Conservation (phyloP, 1,284 basidiomycete species). For the Trichosporon faecale region DNA sequence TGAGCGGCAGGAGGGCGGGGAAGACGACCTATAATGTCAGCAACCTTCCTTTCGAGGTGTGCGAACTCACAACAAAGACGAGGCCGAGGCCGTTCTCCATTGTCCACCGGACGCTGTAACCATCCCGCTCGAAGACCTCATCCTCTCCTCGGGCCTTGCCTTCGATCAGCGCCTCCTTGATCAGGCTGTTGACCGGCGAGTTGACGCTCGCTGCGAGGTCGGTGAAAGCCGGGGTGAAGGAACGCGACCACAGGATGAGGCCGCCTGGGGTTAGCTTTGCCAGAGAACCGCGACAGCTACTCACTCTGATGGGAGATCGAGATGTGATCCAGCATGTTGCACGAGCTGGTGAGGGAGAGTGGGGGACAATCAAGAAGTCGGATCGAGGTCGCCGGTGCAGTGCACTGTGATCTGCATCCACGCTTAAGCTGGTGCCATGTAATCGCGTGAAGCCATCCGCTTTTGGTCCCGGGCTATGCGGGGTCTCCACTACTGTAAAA, state of each 20-base stretch:
- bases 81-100: conserved; percentile 88
- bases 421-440: neutral
- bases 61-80: conserved; percentile 77
- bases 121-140: conserved; percentile 82
- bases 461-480: neutral
- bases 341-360: neutral
- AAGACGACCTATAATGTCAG: conserved; percentile 71
- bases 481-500: neutral
- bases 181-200: conserved; percentile 84
- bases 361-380: neutral
- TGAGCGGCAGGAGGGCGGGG: conserved; percentile 91
- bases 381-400: neutral
- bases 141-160: conserved; percentile 56
- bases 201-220: conserved; percentile 68
- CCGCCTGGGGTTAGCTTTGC: conserved; percentile 61
- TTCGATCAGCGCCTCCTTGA: conserved; percentile 88
- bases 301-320: conserved; percentile 84
- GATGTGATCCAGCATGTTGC: conserved; percentile 75
- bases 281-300: conserved; percentile 13
- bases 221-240: conserved; percentile 80
- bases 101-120: conserved; percentile 87
- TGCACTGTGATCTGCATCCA: neutral
- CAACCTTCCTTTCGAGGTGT: neutral
- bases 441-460: neutral
- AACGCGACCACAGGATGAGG: conserved; percentile 85